Evolutionary conservation across 1,284 basidiomycete species (phyloP).

Genomic region (Leucoagaricus sp.): DNA sequence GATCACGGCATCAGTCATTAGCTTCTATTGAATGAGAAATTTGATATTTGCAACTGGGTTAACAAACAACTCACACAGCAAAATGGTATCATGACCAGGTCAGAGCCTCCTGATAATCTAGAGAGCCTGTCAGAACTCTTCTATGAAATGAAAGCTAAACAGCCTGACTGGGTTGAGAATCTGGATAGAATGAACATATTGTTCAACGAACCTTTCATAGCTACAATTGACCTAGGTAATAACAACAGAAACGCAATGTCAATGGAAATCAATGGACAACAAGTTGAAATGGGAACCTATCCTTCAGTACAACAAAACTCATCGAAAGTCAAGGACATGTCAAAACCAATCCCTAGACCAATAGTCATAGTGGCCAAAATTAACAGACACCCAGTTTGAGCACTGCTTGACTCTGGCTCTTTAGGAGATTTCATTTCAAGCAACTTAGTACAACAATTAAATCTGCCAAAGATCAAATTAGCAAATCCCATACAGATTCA

Average conservation of each 20-base stretch:
- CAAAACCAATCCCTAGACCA: constrained; percentile 23
- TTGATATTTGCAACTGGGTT: neutral
- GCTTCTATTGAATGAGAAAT: neutral
- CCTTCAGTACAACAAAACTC: constrained; percentile 8
- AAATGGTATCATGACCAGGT: too few relatives aligned
- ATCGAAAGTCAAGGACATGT: neutral
- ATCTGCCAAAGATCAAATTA: constrained; percentile 27
- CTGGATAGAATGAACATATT: too few relatives aligned
- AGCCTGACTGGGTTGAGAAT: too few relatives aligned
- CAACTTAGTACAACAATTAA: constrained; percentile 10
- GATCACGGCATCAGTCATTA: neutral
- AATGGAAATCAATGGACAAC: constrained; percentile 12
- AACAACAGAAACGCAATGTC: too few relatives aligned
- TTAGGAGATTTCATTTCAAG: constrained; percentile 11
- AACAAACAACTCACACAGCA: neutral
- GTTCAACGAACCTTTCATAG: too few relatives aligned
- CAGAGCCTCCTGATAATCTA: too few relatives aligned
- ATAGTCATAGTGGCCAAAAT: constrained; percentile 29
- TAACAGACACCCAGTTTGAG: constrained; percentile 2
- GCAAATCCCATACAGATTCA: constrained; percentile 28
- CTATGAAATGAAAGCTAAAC: too few relatives aligned
- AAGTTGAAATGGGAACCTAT: constrained; percentile 5
- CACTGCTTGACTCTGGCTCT: constrained; percentile 10
- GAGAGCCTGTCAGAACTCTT: too few relatives aligned
- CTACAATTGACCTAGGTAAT: too few relatives aligned